These are phyloP conservation scores for Lipomyces lipofer DNA, from an alignment of 805 yeast species.

Conservation along the genomic window DNA sequence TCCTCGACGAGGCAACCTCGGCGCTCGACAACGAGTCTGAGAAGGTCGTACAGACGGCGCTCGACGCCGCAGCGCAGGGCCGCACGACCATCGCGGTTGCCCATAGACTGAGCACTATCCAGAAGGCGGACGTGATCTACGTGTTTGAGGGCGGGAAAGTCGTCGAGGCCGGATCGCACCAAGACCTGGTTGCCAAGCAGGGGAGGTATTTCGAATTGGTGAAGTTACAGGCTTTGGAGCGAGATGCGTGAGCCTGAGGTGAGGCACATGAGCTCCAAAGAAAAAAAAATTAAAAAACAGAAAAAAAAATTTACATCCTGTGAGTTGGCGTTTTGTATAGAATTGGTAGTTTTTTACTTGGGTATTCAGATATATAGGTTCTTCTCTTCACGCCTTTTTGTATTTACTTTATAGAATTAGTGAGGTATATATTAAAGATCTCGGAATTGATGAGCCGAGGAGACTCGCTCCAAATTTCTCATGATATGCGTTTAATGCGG, in stretches of 20 bases:
- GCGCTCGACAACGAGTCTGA: conserved; percentile 63
- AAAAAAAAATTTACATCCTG: not conserved
- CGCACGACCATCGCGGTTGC: conserved; percentile 77
- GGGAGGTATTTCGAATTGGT: conserved; percentile 46
- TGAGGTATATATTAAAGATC: too few species aligned
- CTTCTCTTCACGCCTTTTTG: not conserved
- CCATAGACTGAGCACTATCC: conserved; percentile 65
- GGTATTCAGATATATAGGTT: not conserved
- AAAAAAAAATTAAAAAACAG: not conserved
- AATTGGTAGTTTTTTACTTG: not conserved
- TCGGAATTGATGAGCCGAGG: too few species aligned
- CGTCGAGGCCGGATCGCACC: conserved; percentile 52
- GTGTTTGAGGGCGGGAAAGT: conserved; percentile 57
- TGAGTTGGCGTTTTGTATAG: not conserved
- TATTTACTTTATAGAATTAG: too few species aligned
- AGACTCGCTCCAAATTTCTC: too few species aligned
- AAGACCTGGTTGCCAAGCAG: conserved; percentile 42
- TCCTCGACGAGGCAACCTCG: conserved; percentile 60
- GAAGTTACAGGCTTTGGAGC: conserved; percentile 45
- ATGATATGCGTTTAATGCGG: too few species aligned
- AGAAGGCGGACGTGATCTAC: conserved; percentile 53
- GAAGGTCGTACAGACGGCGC: conserved; percentile 63
- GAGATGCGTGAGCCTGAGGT: conserved; percentile 8
- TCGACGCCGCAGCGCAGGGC: conserved; percentile 55
- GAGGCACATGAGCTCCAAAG: not conserved